A percentile compares a stretch with the other conserved stretches of the same genome.
Conservation (phyloP, 2,329 filamentous ascomycete species). For the Hortaea werneckii region DNA sequence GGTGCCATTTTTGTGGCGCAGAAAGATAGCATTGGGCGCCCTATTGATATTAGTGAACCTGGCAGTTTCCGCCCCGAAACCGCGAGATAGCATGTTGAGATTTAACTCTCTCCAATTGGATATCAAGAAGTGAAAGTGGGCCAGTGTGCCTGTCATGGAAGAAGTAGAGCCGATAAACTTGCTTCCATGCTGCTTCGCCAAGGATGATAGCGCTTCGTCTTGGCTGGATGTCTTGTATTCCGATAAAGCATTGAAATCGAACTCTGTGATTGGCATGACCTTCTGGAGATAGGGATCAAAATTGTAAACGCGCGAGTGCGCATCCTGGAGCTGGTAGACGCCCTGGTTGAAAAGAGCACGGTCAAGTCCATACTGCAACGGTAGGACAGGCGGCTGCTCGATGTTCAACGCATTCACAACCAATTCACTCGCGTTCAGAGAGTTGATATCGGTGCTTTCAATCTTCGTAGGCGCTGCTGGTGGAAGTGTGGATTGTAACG, state of each 20-base stretch:
- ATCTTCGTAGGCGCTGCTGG: background rate
- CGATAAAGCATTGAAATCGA: slow-evolving; percentile 80
- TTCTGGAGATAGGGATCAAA: slow-evolving; percentile 89
- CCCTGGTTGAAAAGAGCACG: slow-evolving; percentile 92
- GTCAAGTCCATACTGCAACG: slow-evolving; percentile 64
- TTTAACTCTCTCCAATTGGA: slow-evolving; percentile 73
- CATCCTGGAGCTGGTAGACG: slow-evolving; percentile 84
- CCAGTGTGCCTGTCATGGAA: slow-evolving; percentile 80
- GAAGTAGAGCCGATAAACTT: slow-evolving; percentile 94
- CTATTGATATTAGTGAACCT: slow-evolving; percentile 64
- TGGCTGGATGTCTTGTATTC: slow-evolving; percentile 86
- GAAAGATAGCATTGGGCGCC: slow-evolving; percentile 68
- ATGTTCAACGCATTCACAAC: slow-evolving; percentile 30
- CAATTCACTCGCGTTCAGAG: slow-evolving; percentile 15
- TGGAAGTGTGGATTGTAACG: background rate
- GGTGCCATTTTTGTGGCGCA: slow-evolving; percentile 69
- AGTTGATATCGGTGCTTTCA: slow-evolving; percentile 1
- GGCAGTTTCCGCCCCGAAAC: slow-evolving; percentile 48
- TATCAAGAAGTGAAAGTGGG: slow-evolving; percentile 87
- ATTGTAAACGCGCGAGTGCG: slow-evolving; percentile 79
- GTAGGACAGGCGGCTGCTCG: slow-evolving; percentile 47
- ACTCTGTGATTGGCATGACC: slow-evolving; percentile 88
- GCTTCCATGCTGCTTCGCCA: slow-evolving; percentile 56
- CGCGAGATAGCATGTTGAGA: slow-evolving; percentile 53
- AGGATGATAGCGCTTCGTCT: slow-evolving; percentile 58